Base-by-base conservation (phyloP, 768 basidiomycete genomes). In the Lepiota brunneoincarnata region DNA sequence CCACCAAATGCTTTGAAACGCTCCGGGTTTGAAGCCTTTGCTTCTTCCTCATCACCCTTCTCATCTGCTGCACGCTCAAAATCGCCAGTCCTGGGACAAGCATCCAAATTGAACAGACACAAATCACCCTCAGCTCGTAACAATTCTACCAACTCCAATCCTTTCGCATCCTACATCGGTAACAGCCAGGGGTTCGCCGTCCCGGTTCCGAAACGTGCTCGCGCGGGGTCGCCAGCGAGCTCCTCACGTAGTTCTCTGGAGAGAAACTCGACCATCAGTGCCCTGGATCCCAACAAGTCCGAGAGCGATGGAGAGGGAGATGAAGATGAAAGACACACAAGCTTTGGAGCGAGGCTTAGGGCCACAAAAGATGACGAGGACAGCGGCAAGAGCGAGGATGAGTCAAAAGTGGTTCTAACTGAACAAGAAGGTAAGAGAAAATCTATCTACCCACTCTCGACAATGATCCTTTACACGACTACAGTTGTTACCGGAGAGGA, bases 331-430 rank as follows among this genome's bases (percentile, higher is more conserved):
- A 65, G 64, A 56, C 59, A 66, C 28, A 66, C 68, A 51, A 69
- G 72, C 49, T 90, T 90, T 67, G 83, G 86, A 10, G 87, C 84
- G 64, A 83, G 79, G 52, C 64, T 90, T 58, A 74, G 88, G 48
- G 84, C 86, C 7, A 75, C 75, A 64, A 84, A 84, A 49, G 81
- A 79, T 2, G 80, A 84, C 0, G 80, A 81, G 12, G 79, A 78
- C 12, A 72, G 66, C 18, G 70, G 71, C 39, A 75, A 65, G 39
- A 75, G 77, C 45, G 80, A 81, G 12, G 81, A 82, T 26, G 73
- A 75, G 23, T 66, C 67, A 53, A 77, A 80, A 62, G 59, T 75
- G n/a, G 69, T 70, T 18, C 61, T 89, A 61, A 81, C 77, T 10
- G 86, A 88, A 65, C 86, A 88, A 70, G 86, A 89, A 65, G 77